Evolutionary conservation across 768 basidiomycete species (phyloP).

Genomic region (Lepiota brunneoincarnata): DNA sequence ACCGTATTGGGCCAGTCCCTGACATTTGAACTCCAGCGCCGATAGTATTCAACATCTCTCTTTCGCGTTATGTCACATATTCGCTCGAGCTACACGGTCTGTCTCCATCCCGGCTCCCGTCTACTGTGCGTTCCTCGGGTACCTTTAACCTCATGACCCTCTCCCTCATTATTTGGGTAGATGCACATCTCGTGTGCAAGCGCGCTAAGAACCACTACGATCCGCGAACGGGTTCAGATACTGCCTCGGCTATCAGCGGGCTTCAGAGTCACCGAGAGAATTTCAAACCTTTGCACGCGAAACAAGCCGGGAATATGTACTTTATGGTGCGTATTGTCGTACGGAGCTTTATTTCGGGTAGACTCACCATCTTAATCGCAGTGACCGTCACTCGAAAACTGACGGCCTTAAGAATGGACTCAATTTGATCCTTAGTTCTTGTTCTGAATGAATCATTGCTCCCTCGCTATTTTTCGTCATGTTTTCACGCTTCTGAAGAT

Average conservation of each 20-base stretch:
- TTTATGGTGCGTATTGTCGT: constrained; percentile 41
- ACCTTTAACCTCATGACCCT: constrained; percentile 12
- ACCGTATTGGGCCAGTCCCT: neutral
- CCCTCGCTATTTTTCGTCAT: too few species aligned
- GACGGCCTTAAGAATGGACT: too few species aligned
- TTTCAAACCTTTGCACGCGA: constrained; percentile 56
- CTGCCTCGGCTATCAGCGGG: constrained; percentile 51
- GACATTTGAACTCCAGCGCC: constrained; percentile 32
- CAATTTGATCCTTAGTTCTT: too few species aligned
- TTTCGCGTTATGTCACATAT: constrained; percentile 77
- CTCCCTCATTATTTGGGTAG: constrained; percentile 36
- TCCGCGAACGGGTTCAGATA: constrained; percentile 53
- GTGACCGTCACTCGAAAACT: too few species aligned
- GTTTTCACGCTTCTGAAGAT: too few species aligned
- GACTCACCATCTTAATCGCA: too few species aligned
- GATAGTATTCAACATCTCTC: constrained; percentile 68
- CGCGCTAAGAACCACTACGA: constrained; percentile 82
- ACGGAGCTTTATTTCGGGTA: too few species aligned
- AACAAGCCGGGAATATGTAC: constrained; percentile 55
- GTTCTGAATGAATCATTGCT: too few species aligned
- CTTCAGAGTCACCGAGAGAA: constrained; percentile 41
- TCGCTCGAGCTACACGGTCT: constrained; percentile 77
- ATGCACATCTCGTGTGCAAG: constrained; percentile 80
- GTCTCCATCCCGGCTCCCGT: constrained; percentile 86
- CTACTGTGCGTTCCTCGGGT: constrained; percentile 54